Percentiles rank a stretch among this genome's conserved stretches.
Evolutionary conservation across 2,329 filamentous ascomycete genomes (phyloP).

Genomic region (Pyrenophora teres): DNA sequence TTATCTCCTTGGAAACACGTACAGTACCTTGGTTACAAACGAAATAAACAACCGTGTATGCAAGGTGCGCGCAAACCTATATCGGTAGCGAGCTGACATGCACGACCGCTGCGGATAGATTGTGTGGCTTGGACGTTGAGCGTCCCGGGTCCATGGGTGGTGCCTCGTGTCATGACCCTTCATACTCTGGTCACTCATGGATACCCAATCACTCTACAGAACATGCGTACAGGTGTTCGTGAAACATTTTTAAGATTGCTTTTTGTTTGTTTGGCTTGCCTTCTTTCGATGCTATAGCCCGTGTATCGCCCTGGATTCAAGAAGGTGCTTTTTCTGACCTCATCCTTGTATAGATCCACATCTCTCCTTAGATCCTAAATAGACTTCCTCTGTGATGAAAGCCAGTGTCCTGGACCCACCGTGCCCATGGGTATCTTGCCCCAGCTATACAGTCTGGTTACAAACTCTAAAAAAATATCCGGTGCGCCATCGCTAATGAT

Average conservation of each 20-base stretch:
- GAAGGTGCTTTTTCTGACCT: not conserved
- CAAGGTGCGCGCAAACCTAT: slow-evolving; percentile 11
- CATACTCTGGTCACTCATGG: slow-evolving; percentile 1
- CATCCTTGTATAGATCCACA: not conserved
- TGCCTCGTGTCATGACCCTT: slow-evolving; percentile 15
- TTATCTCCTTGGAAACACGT: slow-evolving; percentile 8
- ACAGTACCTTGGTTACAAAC: slow-evolving; percentile 6
- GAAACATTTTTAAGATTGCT: slow-evolving; percentile 8
- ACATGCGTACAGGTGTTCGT: slow-evolving; percentile 5
- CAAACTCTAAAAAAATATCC: slow-evolving; percentile 16
- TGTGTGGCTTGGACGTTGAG: slow-evolving; percentile 21
- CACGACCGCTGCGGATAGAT: slow-evolving; percentile 28
- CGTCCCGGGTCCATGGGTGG: slow-evolving; percentile 18
- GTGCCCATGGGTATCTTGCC: slow-evolving; percentile 14
- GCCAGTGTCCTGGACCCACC: slow-evolving; percentile 7
- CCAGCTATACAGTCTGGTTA: slow-evolving; percentile 6
- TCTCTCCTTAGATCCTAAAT: not conserved
- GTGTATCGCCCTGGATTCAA: slow-evolving; percentile 4
- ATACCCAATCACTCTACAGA: slow-evolving; percentile 10
- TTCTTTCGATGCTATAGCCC: slow-evolving; percentile 7
- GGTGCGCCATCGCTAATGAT: slow-evolving; percentile 46
- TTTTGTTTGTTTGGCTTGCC: slow-evolving; percentile 2
- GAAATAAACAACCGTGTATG: slow-evolving; percentile 21
- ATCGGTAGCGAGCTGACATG: slow-evolving; percentile 14
- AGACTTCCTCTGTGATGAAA: not conserved